Evolutionary conservation across 2,329 filamentous ascomycete genomes (phyloP).

Genomic region (Tetracladium maxilliforme): DNA sequence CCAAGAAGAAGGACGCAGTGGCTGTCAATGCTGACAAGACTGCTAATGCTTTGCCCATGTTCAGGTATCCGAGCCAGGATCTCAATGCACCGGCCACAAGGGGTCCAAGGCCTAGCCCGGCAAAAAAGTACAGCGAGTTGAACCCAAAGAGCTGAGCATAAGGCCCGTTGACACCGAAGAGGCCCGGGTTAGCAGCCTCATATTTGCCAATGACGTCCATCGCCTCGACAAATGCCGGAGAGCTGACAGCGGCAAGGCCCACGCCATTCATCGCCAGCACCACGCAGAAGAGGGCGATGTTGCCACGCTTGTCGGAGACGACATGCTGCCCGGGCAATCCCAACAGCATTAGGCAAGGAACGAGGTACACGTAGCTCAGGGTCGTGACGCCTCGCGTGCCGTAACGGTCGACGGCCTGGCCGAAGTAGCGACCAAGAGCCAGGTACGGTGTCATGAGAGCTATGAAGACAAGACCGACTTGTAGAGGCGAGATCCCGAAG

Average conservation of each 20-base stretch:
- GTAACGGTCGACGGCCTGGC: conserved; percentile 19
- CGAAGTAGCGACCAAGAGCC: conserved; percentile 16
- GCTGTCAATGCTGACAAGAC: conserved; percentile 26
- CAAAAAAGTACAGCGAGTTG: conserved; percentile 46
- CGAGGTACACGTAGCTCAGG: conserved; percentile 11
- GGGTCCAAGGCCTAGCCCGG: conserved; percentile 44
- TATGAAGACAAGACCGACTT: conserved; percentile 20
- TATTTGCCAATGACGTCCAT: conserved; percentile 38
- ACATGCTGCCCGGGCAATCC: conserved; percentile 24
- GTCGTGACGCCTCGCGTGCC: conserved; percentile 17
- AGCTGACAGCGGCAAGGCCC: conserved; percentile 35
- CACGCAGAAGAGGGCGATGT: conserved; percentile 27
- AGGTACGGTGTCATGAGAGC: conserved; percentile 20
- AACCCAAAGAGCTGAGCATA: conserved; percentile 53
- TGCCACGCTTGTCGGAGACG: conserved; percentile 18
- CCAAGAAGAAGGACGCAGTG: conserved; percentile 23
- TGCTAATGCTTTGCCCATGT: conserved; percentile 38
- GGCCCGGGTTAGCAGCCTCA: conserved; percentile 33
- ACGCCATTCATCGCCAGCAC: conserved; percentile 31
- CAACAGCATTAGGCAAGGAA: conserved; percentile 17
- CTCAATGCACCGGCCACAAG: conserved; percentile 35
- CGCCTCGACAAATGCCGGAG: conserved; percentile 40
- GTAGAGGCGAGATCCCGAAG: conserved; percentile 19
- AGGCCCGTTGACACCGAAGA: conserved; percentile 39
- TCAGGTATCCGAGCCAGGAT: conserved; percentile 36